Base-by-base conservation (phyloP, 2,329 filamentous ascomycete species). In the Calcarisporium arbuscula region DNA sequence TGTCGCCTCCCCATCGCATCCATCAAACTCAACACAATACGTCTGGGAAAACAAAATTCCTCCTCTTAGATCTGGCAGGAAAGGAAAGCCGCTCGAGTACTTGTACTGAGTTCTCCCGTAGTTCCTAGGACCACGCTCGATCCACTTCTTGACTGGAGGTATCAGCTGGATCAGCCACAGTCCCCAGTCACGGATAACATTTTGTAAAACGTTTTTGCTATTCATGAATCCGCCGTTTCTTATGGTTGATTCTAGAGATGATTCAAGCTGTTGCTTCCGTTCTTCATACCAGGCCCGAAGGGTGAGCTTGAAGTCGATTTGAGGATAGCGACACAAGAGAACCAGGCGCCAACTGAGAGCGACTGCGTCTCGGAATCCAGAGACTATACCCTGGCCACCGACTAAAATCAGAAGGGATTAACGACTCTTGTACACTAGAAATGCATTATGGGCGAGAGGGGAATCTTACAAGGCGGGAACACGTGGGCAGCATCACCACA, bases 401-500 rank as follows among this genome's bases (percentile, higher is more conserved):
- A 62, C 31, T 35, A 16, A 14, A 19, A 30, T 15, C n/a, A 9
- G 8, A 9, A 12, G 12, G 25, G n/a, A 12, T 12, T 25, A 8
- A 27, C 12, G n/a, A 14, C 5, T 5, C 6, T n/a, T n/a, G n/a
- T n/a, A n/a, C n/a, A n/a, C n/a, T n/a, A n/a, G n/a, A n/a, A n/a
- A n/a, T n/a, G n/a, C n/a, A n/a, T n/a, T n/a, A n/a, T n/a, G n/a
- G n/a, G n/a, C n/a, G n/a, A n/a, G n/a, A n/a, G n/a, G n/a, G 6
- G 25, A 12, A 7, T 14, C 25, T 12, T 27, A 27, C 25, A 35
- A 10, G 68, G 68, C 5, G 68, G 69, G 38, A 72, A 71, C 5
- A 72, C 69, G 45, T 72, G 68, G 3, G 68, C 68, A 6, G 68
- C 58, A 41, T 72, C 68, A 12, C 69, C 68, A 27, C 60, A 63